Evolutionary conservation across 805 yeast genomes (phyloP).

Genomic region (Blastobotrys attinorum): DNA sequence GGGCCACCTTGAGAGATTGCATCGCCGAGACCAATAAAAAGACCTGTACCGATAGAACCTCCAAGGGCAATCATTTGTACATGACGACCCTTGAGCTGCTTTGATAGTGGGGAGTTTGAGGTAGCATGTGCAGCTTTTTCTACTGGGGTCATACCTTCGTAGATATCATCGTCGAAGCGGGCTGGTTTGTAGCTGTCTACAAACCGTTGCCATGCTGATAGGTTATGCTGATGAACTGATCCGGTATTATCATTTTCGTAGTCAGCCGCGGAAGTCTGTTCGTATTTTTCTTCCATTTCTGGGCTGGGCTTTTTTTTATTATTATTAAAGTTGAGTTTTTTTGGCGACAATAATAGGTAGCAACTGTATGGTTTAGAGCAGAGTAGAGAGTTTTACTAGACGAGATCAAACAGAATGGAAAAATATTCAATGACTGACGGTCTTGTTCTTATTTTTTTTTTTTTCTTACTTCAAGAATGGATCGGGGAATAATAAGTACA

Average conservation of each 20-base stretch:
- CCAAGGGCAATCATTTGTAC: constrained; percentile 69
- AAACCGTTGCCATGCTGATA: constrained; percentile 21
- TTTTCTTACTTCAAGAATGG: too few relatives aligned
- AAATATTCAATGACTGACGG: too few relatives aligned
- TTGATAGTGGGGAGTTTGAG: constrained; percentile 39
- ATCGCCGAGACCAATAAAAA: constrained; percentile 60
- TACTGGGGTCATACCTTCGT: constrained; percentile 30
- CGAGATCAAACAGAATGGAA: too few relatives aligned
- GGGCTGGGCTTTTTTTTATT: neutral
- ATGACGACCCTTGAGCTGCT: constrained; percentile 47
- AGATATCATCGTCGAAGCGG: constrained; percentile 31
- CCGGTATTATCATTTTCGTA: too few relatives aligned
- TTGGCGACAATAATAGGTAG: neutral
- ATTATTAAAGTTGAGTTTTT: too few relatives aligned
- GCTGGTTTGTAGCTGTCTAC: constrained; percentile 36
- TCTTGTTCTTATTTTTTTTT: too few relatives aligned
- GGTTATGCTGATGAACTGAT: neutral
- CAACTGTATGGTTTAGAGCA: too few relatives aligned
- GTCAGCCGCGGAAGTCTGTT: too few relatives aligned
- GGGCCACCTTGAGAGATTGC: constrained; percentile 54
- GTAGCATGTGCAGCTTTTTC: constrained; percentile 38
- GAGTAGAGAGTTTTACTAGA: too few relatives aligned
- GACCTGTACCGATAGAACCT: constrained; percentile 70
- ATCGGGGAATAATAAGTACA: too few relatives aligned
- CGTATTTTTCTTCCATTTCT: too few relatives aligned